These are phyloP conservation scores for Excoecaria agallocha DNA, from an alignment of 345 rosid species.

Conservation along the genomic window DNA sequence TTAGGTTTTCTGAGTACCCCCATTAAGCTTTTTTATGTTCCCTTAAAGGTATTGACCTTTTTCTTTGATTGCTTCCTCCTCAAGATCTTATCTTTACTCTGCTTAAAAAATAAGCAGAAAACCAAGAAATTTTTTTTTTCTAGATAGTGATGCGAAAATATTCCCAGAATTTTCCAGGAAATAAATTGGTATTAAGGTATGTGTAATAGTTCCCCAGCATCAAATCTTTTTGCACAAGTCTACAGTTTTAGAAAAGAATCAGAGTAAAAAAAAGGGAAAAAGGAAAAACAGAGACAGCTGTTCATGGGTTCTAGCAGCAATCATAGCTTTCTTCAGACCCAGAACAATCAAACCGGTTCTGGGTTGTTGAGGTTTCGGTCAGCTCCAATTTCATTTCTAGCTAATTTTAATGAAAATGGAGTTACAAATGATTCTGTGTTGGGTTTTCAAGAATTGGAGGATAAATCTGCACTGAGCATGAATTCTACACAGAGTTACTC, in stretches of 20 bases:
- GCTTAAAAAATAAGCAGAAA: constrained; percentile 65
- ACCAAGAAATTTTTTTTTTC: not conserved
- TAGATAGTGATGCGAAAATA: constrained; percentile 42
- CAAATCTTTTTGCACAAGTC: constrained; percentile 20
- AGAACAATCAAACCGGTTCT: constrained; percentile 48
- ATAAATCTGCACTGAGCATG: constrained; percentile 25
- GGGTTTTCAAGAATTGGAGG: constrained; percentile 30
- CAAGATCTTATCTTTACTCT: constrained; percentile 70
- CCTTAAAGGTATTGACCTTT: constrained; percentile 14
- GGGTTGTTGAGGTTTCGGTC: constrained; percentile 84
- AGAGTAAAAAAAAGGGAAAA: not conserved
- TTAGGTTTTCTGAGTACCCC: constrained; percentile 2
- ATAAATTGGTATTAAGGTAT: constrained; percentile 14
- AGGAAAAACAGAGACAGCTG: not conserved
- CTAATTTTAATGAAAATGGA: constrained; percentile 34
- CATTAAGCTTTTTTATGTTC: constrained; percentile 7
- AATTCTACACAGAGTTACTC: constrained; percentile 42
- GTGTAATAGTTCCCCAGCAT: constrained; percentile 27
- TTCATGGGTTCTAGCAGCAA: constrained; percentile 62
- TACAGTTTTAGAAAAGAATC: constrained; percentile 7
- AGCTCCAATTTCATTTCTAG: constrained; percentile 64
- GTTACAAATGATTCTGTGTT: constrained; percentile 28
- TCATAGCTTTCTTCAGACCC: constrained; percentile 30
- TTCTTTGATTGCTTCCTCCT: constrained; percentile 53
- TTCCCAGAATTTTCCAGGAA: constrained; percentile 27